Evolutionary conservation across 129 eudicot species (phyloP).

Genomic region (Silybum marianum): DNA sequence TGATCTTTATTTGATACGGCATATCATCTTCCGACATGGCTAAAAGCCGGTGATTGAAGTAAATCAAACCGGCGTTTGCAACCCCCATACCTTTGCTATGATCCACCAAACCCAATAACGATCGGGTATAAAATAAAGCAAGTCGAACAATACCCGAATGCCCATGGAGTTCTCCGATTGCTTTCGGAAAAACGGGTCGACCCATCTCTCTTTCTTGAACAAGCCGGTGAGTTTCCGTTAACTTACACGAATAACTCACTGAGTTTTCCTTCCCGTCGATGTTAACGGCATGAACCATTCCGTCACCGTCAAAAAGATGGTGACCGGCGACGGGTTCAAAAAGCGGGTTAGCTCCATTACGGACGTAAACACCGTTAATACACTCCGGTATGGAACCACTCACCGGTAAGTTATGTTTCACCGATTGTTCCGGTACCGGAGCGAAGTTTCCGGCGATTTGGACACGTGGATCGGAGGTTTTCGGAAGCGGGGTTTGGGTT

Average conservation of each 20-base stretch:
- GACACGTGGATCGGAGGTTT: constrained; percentile 56
- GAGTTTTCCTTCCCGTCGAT: constrained; percentile 26
- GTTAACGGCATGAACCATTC: constrained; percentile 62
- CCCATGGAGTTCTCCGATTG: constrained; percentile 65
- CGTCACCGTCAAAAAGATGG: constrained; percentile 65
- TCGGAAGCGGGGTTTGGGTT: constrained; percentile 50
- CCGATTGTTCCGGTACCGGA: constrained; percentile 59
- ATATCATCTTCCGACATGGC: constrained; percentile 71
- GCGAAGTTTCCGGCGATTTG: constrained; percentile 69
- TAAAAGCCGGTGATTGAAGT: constrained; percentile 50
- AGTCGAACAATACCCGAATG: constrained; percentile 56
- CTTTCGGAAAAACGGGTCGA: constrained; percentile 59
- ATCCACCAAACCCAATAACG: constrained; percentile 51
- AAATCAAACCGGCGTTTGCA: constrained; percentile 59
- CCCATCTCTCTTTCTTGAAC: constrained; percentile 48
- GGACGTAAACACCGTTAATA: constrained; percentile 48
- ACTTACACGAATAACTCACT: constrained; percentile 56
- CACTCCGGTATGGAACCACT: constrained; percentile 42
- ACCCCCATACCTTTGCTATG: constrained; percentile 56
- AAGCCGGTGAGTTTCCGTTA: constrained; percentile 51
- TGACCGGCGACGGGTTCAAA: constrained; percentile 57
- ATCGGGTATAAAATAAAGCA: constrained; percentile 51
- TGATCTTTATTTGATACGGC: constrained; percentile 49
- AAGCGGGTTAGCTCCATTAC: constrained; percentile 65
- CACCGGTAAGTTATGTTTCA: constrained; percentile 36